Evolutionary conservation across 2,329 filamentous ascomycete species (phyloP).

Genomic region (Pestalotiopsis sp.): DNA sequence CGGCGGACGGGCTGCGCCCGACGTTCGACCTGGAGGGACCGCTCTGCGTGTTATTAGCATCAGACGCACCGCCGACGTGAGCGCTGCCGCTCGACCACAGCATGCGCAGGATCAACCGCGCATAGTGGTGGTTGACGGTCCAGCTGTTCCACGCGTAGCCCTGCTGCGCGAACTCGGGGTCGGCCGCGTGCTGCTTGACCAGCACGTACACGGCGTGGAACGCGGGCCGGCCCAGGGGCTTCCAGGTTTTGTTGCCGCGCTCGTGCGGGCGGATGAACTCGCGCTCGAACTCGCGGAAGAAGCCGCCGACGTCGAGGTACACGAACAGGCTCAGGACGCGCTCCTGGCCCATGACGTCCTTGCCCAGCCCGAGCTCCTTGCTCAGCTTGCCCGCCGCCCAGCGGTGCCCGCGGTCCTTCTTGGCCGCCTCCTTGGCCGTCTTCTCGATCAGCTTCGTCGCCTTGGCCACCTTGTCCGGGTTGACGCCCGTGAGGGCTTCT

Average conservation of each 20-base stretch:
- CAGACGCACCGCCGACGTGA: neutral
- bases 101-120: slow-evolving; percentile 20
- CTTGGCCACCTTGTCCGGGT: neutral
- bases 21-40: no score
- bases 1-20: no score
- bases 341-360: slow-evolving; percentile 11
- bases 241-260: slow-evolving; percentile 4
- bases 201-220: slow-evolving; percentile 18
- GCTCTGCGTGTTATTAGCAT: no score
- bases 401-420: slow-evolving; percentile 15
- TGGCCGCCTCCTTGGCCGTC: neutral
- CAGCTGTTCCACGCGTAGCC: neutral
- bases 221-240: slow-evolving; percentile 20
- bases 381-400: slow-evolving; percentile 22
- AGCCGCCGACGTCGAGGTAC: slow-evolving; percentile 16
- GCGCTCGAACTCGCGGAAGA: slow-evolving; percentile 21
- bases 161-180: slow-evolving; percentile 4
- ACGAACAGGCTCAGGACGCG: slow-evolving; percentile 22
- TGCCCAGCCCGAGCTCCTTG: slow-evolving; percentile 24
- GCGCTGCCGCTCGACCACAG: slow-evolving; percentile 14
- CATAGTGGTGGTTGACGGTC: slow-evolving; percentile 23
- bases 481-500: no score
- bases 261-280: slow-evolving; percentile 11
- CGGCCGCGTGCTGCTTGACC: slow-evolving; percentile 1
- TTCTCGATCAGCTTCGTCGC: neutral